These are phyloP conservation scores for Fomitopsis pinicola DNA, from an alignment of 1,284 basidiomycete genomes.

Conservation along the genomic window DNA sequence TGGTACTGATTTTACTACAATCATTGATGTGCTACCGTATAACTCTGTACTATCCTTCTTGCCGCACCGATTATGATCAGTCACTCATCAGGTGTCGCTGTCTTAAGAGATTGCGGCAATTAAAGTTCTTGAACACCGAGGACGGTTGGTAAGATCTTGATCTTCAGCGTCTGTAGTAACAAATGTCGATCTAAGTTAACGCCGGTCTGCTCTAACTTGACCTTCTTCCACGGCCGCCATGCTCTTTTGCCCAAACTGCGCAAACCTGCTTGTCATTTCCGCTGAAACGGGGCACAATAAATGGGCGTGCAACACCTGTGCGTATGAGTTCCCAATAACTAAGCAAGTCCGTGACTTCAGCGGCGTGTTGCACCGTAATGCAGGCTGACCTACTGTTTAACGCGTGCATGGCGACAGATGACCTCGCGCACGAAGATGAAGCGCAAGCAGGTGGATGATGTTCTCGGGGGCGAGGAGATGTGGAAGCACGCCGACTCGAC, in stretches of 20 bases:
- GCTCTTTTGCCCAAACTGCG: constrained; percentile 95
- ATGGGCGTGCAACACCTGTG: constrained; percentile 91
- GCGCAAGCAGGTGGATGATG: constrained; percentile 89
- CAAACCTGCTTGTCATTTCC: constrained; percentile 86
- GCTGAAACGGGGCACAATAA: constrained; percentile 75
- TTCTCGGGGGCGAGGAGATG: constrained; percentile 88
- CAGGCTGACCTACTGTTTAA: not conserved
- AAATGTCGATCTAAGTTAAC: not conserved
- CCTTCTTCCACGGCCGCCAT: constrained; percentile 2
- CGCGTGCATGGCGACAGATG: constrained; percentile 51
- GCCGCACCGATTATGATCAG: too few relatives aligned
- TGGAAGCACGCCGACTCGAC: constrained; percentile 97
- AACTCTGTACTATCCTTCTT: too few relatives aligned
- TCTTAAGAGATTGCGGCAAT: too few relatives aligned
- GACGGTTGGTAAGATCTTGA: not conserved
- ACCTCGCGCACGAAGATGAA: constrained; percentile 81
- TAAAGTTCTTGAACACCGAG: not conserved
- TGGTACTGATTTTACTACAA: too few relatives aligned
- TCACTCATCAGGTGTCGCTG: too few relatives aligned
- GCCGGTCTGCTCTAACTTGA: not conserved
- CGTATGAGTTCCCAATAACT: constrained; percentile 88
- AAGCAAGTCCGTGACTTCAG: constrained; percentile 51
- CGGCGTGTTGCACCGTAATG: not conserved
- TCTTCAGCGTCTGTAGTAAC: not conserved
- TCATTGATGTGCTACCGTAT: too few relatives aligned